Conservation (phyloP, 345 rosid species). For the Hibiscus mutabilis region DNA sequence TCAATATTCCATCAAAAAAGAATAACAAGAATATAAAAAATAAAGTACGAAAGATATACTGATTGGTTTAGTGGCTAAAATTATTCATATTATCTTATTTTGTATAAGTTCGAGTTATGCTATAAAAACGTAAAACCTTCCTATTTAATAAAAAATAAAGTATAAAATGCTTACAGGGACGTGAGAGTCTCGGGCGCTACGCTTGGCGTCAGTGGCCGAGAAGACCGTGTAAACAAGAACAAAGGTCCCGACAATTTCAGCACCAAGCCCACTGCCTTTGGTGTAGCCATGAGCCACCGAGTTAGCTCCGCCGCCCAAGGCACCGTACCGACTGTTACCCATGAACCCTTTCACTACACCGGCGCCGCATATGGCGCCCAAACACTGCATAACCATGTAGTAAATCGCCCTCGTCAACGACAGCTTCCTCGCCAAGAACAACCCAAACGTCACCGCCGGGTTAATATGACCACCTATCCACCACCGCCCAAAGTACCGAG, state of each 20-base stretch:
- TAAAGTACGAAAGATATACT: too few relatives aligned
- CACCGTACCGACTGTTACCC: conserved; percentile 16
- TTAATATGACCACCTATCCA: conserved; percentile 41
- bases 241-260: background rate
- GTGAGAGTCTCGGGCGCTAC: conserved; percentile 52
- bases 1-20: too few relatives aligned
- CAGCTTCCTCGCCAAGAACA: conserved; percentile 45
- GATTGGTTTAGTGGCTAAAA: too few relatives aligned
- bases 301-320: conserved; percentile 36
- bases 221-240: conserved; percentile 36
- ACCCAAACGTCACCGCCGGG: conserved; percentile 43
- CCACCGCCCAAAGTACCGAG: background rate
- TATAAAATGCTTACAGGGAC: conserved; percentile 33
- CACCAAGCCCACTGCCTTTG: conserved; percentile 32
- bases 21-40: background rate
- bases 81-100: too few relatives aligned
- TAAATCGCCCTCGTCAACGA: conserved; percentile 40
- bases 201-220: conserved; percentile 55
- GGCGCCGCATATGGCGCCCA: conserved; percentile 49
- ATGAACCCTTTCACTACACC: conserved; percentile 47
- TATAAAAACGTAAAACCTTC: too few relatives aligned
- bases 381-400: conserved; percentile 51
- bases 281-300: conserved; percentile 31
- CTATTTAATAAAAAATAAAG: background rate
- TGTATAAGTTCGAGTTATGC: too few relatives aligned